phyloP scores from a whole-genome alignment of 495 filamentous ascomycete species.

The Penicillium canescens region DNA sequence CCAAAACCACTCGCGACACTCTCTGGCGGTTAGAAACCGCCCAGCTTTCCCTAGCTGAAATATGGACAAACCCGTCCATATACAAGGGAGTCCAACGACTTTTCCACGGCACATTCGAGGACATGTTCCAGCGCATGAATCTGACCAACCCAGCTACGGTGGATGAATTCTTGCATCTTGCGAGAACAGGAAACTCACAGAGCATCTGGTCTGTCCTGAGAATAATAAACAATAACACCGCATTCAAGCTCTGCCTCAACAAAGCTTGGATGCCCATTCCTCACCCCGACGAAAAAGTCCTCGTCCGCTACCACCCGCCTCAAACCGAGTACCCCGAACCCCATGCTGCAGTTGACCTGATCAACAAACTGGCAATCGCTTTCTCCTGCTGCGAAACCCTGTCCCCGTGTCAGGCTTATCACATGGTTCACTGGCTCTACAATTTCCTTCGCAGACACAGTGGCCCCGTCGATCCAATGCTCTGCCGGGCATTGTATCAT shows the following conservation, averaged over 20 bases:
- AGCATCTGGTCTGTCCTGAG: slow-evolving; percentile 35
- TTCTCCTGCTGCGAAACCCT: slow-evolving; percentile 34
- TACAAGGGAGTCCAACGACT: slow-evolving; percentile 26
- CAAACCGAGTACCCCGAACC: slow-evolving; percentile 34
- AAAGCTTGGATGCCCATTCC: slow-evolving; percentile 32
- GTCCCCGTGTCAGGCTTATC: slow-evolving; percentile 35
- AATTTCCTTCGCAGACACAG: slow-evolving; percentile 33
- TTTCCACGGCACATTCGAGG: slow-evolving; percentile 31
- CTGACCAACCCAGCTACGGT: slow-evolving; percentile 33
- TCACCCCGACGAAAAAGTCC: slow-evolving; percentile 29
- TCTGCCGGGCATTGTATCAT: slow-evolving; percentile 49
- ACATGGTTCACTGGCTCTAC: slow-evolving; percentile 43
- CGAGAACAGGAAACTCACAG: slow-evolving; percentile 33
- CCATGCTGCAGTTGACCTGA: slow-evolving; percentile 35
- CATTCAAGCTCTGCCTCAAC: slow-evolving; percentile 39
- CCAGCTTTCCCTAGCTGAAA: slow-evolving; percentile 26
- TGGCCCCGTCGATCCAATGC: slow-evolving; percentile 37
- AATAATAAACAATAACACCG: slow-evolving; percentile 38
- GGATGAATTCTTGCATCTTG: slow-evolving; percentile 28
- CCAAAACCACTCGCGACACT: slow-evolving; percentile 22
- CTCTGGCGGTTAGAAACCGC: slow-evolving; percentile 35
- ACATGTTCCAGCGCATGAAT: slow-evolving; percentile 35
- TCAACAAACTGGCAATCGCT: slow-evolving; percentile 39
- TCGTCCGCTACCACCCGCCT: slow-evolving; percentile 33
- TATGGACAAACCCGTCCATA: slow-evolving; percentile 27